Evolutionary conservation across 176 grass and related monocot species (phyloP).

Genomic region (Saccharum spontaneum): DNA sequence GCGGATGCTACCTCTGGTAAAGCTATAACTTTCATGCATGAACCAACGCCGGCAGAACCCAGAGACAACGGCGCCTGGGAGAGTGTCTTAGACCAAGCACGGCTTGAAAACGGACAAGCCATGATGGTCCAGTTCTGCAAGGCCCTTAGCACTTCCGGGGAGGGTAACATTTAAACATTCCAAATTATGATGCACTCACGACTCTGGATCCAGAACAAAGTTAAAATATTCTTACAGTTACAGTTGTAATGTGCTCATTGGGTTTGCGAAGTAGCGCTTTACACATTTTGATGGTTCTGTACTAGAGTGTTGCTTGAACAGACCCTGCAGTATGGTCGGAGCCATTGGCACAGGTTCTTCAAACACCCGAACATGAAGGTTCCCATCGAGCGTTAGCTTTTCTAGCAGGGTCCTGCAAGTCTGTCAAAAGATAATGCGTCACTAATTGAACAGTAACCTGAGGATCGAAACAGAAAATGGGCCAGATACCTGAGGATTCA

Average conservation of each 20-base stretch:
- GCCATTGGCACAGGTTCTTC: conserved; percentile 46
- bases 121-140: neutral
- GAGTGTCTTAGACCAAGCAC: neutral
- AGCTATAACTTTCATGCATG: neutral
- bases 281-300: conserved; percentile 28
- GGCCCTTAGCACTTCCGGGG: neutral
- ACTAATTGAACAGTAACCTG: neutral
- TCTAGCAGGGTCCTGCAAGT: conserved; percentile 78
- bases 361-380: conserved; percentile 50
- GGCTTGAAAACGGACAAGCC: neutral
- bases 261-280: conserved; percentile 76
- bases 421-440: conserved; percentile 40
- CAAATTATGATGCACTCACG: neutral
- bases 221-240: conserved; percentile 31
- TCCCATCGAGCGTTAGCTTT: conserved; percentile 50
- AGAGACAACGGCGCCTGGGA: neutral
- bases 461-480: neutral
- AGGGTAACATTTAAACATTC: neutral
- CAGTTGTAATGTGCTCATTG: conserved; percentile 56
- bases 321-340: conserved; percentile 55
- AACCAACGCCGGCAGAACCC: neutral
- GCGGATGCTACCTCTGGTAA: neutral
- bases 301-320: conserved; percentile 34
- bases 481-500: conserved; percentile 83
- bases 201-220: neutral